Base-by-base conservation (phyloP, 768 basidiomycete genomes). In the Lyophyllum atratum region DNA sequence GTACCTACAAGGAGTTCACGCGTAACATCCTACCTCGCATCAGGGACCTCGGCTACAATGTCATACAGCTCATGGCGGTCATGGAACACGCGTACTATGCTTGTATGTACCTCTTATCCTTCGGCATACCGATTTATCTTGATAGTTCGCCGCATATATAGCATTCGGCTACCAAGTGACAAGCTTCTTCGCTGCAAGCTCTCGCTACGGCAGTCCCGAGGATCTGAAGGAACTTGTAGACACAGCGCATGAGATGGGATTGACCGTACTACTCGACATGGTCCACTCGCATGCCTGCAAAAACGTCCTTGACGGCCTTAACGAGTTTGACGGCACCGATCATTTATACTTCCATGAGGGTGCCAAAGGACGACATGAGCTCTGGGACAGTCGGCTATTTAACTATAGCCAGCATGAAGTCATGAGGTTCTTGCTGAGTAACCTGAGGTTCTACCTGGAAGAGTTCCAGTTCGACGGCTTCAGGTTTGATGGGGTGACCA, bases 71-170 rank as follows among this genome's bases (percentile, higher is more conserved):
- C 64, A 99, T 99, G 97, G 97, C 93, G 15, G 80, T 97, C 58
- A 95, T 97, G 93, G 95, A 97, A 70, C 95, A 98, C 68, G 92
- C 95, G 2, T 98, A 98, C 71, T 98, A 98, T 73, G 95, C 95
- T 60, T 98, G 94, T 95, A 64, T 65, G 90, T 74, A 37, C 17
- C 43, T 33, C 53, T 22, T 26, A 0, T 12, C 12, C 34, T 12
- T 15, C 34, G n/a, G n/a, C n/a, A 17, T 51, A 34, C 50, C 22
- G 28, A 49, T 46, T 49, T 45, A 10, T 43, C 26, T 9, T 21
- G 21, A 6, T 49, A 12, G 15, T 26, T 56, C 14, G 42, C 4
- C 10, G 26, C 11, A n/a, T 19, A 49, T 52, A 24, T 64, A 96
- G 94, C 96, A 1, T 99, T 99, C 68, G 97, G 97, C 14, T 99